Evolutionary conservation across 2,329 filamentous ascomycete genomes (phyloP), one percentile per base, ranked within the genome.

Genomic region (Bipolaris bicolor): DNA sequence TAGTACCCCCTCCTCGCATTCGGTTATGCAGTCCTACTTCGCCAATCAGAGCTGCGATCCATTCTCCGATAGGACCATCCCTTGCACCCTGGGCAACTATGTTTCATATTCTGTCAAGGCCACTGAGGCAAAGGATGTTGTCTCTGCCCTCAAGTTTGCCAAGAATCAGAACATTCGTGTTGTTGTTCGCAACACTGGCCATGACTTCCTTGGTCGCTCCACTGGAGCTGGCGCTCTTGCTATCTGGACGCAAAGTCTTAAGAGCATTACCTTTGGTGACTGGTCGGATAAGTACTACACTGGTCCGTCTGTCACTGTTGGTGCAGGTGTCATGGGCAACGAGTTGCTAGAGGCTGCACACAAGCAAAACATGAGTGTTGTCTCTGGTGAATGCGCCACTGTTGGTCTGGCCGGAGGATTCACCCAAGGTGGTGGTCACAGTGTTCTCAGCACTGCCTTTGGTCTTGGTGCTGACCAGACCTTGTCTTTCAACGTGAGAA

Each of bases 21-120:
- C 57, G 2, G 45, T 67, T 22, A 64, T 58, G 61, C 31, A 44
- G 10, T 29, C 56, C 3, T 57, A 52, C 31, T 62, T 56, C 20
- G 45, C 52, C 24, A 66, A 64, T 45, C 47, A 52, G n/a, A 63
- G 53, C 48, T 67, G 65, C 54, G 49, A 60, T 29, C 62, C 62
- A 10, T 67, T 60, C 47, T 55, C 58, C 9, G 37, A 51, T 31
- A 49, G 20, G 36, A 37, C 13, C 7, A 46, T 33, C 5, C 44
- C 60, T 24, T 66, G 64, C 44, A 36, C 70, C 11, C 49, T 60
- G 5, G 60, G 74, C 63, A 68, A 66, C 29, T 58, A 64, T 26
- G 73, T 71, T 0, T 51, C 63, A 39, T 78, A 78, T 49, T 57
- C 75, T 1, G 73, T 80, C 33, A 73, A 77, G 47, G 77, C 29